Evolutionary conservation across 1,139 yeast genomes (phyloP).

Genomic region (Geotrichum histeridarum): DNA sequence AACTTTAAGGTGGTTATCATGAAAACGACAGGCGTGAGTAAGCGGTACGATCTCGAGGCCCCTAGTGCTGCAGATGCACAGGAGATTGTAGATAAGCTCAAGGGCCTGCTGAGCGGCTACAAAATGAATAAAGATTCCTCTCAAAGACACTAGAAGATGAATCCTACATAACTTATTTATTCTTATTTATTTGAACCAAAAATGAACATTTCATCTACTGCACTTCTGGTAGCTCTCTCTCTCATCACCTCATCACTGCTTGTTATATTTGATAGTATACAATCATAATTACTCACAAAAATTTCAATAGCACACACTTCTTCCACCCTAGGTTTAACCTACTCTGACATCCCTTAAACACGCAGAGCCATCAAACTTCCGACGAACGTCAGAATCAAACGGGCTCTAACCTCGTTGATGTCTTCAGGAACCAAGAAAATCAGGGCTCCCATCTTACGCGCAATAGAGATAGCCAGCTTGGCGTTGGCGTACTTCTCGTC

Average conservation of each 20-base stretch:
- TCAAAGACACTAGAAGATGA: constrained; percentile 1
- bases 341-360: constrained; percentile 1
- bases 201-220: background rate
- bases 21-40: constrained; percentile 54
- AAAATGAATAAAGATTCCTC: constrained; percentile 14
- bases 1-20: constrained; percentile 80
- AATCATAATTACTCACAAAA: background rate
- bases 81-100: constrained; percentile 67
- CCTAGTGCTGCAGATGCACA: constrained; percentile 54
- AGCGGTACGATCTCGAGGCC: constrained; percentile 86
- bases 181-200: background rate
- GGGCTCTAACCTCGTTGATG: constrained; percentile 89
- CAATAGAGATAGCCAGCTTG: constrained; percentile 92
- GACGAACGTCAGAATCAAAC: constrained; percentile 87
- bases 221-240: background rate
- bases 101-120: constrained; percentile 13
- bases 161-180: constrained; percentile 4
- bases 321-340: no score
- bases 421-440: constrained; percentile 99
- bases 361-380: constrained; percentile 81
- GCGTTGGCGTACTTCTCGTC: constrained; percentile 93
- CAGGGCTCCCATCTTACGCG: constrained; percentile 95
- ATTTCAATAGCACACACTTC: background rate
- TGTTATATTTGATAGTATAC: background rate
- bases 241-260: background rate